Base-by-base conservation (phyloP, 495 filamentous ascomycete genomes). In the Ascobolus immersus region DNA sequence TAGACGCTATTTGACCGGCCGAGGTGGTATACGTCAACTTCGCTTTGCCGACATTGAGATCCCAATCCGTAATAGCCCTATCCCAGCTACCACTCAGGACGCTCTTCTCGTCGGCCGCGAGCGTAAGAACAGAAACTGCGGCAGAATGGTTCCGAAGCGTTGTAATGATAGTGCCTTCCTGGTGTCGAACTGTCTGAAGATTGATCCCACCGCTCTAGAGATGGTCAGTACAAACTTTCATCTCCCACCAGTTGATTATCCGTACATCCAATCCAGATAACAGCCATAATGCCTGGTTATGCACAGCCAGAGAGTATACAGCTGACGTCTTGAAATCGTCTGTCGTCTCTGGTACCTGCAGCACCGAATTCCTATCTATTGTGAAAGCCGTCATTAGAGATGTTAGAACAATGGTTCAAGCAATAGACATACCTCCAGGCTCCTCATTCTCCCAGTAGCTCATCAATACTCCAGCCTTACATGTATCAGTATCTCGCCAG, bases 41-140 rank as follows among this genome's bases (percentile, higher is more conserved):
- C 11, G 74, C 58, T 43, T 76, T 64, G 4, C 89, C 89, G 2
- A 71, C 86, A 42, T 94, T 79, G 21, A 99, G 50, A 47, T 99
- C 86, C 86, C 86, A 99, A 45, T 99, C 80, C 32, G 77, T 67
- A 5, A 94, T 69, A 12, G 63, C 68, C 54, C 90, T 92, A 49
- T 99, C 86, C 86, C 86, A 99, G 53, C 80, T 82, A 2, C 86
- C 86, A 10, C 81, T 92, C 3, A 99, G 57, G 23, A 93, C 61
- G 19, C 75, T 81, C 44, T 67, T 68, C 55, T 99, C 86, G 41
- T 94, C 81, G 2, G 70, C 62, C 0, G 77, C 69, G 22, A 99
- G 57, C 10, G 65, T 71, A 12, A 99, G 55, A 15, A 86, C 77
- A 9, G 81, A 91, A 18, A 99, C 82, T 2, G 86, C 86, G 15